Evolutionary conservation across 176 grass and related monocot species (phyloP), one percentile per base, ranked within the genome.

Genomic region (Triticum aestivum): DNA sequence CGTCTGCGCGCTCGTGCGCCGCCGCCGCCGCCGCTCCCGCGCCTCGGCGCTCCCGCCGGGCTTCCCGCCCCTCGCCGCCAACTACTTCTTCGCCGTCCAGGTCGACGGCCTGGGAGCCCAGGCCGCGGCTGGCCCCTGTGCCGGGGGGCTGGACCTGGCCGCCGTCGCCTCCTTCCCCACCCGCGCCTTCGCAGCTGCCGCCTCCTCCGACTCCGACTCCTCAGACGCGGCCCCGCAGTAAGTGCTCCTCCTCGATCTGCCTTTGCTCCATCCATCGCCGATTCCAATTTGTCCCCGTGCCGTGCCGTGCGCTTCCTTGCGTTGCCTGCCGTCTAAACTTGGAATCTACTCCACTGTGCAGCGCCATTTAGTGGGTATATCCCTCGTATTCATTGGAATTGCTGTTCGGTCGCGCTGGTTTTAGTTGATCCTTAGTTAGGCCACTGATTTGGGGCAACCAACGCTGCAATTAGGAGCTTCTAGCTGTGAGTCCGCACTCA

Each of bases 1-100:
- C 76, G 90, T 92, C 87, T 99, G 97, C 94, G 90, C 90, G 12
- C 80, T 95, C 62, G 34, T 90, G 62, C 92, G 90, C 39, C 94
- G 94, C 13, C 76, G 86, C 33, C 83, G 90, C 33, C 71, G 80
- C 9, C 81, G 89, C 32, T 70, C 56, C 67, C 61, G 62, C 44
- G 47, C 85, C 1, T 86, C 80, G 13, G 65, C 83, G 9, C 87
- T 90, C 26, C 83, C 78, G 26, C 82, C 78, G 47, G 86, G 68
- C 9, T 90, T 58, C 61, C 64, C 92, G 72, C 82, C 83, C 38
- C 84, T 81, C 84, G 84, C 67, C 26, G 65, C 82, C 14, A 27
- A 56, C 73, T 78, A 75, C 76, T 34, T 82, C 81, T 84, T 61
- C 77, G 17, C 79, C 5, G 29, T 84, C 33, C 74, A 66, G 61